Evolutionary conservation across 169 alveolate genomes (phyloP), one percentile per base, ranked within the genome.

Genomic region (Cryptosporidium sp.): DNA sequence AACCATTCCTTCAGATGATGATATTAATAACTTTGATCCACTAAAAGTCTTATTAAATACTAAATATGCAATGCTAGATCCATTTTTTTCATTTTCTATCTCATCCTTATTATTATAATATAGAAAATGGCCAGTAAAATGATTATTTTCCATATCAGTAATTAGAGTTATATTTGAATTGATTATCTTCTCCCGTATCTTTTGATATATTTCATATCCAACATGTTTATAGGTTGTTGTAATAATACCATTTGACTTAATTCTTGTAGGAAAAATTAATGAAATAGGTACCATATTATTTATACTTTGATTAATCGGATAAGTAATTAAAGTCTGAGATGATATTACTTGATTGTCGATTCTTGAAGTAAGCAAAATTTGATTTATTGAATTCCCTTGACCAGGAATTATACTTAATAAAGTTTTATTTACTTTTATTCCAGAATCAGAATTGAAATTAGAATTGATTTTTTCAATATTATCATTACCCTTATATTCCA

Each of bases 71-170:
- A 80, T 43, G 23, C 4, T 23, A 14, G 71, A 23, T 26, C 37
- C 37, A 9, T 70, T 69, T 14, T 45, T 10, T 26, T 62, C 75
- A 14, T n/a, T 43, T 8, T 43, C 65, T 2, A 80, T 21, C 16
- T 80, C 89, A 16, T 62, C 1, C 26, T 43, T 43, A 6, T 39
- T 80, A 23, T 62, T 59, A 65, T 62, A 80, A 62, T 43, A 80
- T 41, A 80, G 18, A 80, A 80, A 80, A 29, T 80, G 80, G 37
- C 70, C 71, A n/a, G 75, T 80, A 41, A 31, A 62, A 39, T 80
- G 75, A 29, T 65, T 61, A 1, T 41, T 33, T 23, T 80, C 68
- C 12, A 45, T 41, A 61, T 58, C 75, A n/a, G 89, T 37, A 5
- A 80, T 80, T 61, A 80, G 9, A n/a, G 89, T 80, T 39, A 80